Percentiles rank a stretch among this genome's conserved stretches.
phyloP scores from a whole-genome alignment of 164 flowering plant species.

The Chloranthus sessilifolius region DNA sequence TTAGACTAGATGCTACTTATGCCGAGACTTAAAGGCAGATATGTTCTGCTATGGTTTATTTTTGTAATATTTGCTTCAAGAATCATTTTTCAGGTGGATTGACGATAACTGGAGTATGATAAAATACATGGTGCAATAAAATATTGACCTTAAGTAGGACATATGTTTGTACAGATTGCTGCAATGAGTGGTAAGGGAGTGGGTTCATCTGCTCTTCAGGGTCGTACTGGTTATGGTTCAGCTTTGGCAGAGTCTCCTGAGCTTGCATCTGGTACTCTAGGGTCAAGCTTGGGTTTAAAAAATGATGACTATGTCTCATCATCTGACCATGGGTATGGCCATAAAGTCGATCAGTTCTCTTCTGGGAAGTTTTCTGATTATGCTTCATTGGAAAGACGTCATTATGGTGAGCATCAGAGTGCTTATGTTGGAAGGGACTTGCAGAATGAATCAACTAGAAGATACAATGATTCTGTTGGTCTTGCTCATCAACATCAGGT shows the following conservation, averaged over 20 bases:
- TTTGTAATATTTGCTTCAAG: no score
- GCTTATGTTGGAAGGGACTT: conserved; percentile 57
- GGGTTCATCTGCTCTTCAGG: conserved; percentile 55
- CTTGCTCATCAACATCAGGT: conserved; percentile 65
- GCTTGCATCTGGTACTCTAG: conserved; percentile 30
- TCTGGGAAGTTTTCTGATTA: conserved; percentile 63
- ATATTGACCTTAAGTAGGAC: background rate
- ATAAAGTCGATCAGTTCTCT: conserved; percentile 49
- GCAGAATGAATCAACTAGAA: conserved; percentile 53
- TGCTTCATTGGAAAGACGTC: conserved; percentile 58
- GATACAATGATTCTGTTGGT: conserved; percentile 62
- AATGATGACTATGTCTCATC: conserved; percentile 48
- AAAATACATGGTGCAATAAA: no score
- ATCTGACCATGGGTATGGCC: conserved; percentile 64
- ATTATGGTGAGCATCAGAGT: conserved; percentile 60
- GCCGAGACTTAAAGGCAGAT: no score
- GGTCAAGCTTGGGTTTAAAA: conserved; percentile 11
- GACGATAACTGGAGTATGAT: no score
- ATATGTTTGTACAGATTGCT: conserved; percentile 30
- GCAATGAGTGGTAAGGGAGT: conserved; percentile 46
- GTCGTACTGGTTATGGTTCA: conserved; percentile 56
- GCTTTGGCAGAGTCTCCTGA: conserved; percentile 58
- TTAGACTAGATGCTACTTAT: no score
- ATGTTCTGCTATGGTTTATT: no score
- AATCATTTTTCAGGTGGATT: no score